Conservation (phyloP, 1,284 basidiomycete genomes). For the Erythrobasidium hasegawianum region DNA sequence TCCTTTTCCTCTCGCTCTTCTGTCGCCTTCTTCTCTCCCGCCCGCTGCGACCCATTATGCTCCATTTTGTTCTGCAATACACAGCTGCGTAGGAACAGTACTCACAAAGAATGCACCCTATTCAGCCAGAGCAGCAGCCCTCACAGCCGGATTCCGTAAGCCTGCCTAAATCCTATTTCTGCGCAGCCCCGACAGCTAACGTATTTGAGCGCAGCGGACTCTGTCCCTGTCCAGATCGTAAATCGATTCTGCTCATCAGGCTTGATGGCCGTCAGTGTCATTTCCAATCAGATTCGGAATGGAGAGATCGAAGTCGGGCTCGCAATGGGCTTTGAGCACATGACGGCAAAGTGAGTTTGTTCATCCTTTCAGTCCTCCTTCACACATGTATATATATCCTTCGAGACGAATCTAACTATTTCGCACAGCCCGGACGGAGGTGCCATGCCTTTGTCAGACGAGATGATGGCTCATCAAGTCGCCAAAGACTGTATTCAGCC, state of each 20-base stretch:
- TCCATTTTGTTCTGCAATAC: background rate
- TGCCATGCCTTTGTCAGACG: constrained; percentile 50
- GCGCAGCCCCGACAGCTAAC: background rate
- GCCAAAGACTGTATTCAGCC: constrained; percentile 62
- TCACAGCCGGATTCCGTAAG: constrained; percentile 70
- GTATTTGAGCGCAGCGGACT: constrained; percentile 53
- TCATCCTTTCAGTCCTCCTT: constrained; percentile 57
- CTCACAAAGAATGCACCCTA: constrained; percentile 39
- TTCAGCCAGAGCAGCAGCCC: constrained; percentile 66
- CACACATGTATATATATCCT: background rate
- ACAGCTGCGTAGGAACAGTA: constrained; percentile 58
- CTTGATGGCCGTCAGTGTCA: constrained; percentile 54
- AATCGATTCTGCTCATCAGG: constrained; percentile 57
- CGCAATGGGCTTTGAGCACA: constrained; percentile 77
- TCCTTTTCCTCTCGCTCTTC: background rate
- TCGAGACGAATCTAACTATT: background rate
- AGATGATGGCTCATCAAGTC: constrained; percentile 56
- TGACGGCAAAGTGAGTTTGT: constrained; percentile 54
- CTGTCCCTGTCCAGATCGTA: constrained; percentile 67
- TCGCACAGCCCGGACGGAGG: constrained; percentile 23
- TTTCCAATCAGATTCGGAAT: constrained; percentile 73
- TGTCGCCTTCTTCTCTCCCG: background rate
- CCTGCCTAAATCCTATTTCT: background rate
- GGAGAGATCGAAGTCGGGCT: constrained; percentile 82
- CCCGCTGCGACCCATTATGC: background rate